phyloP scores from a whole-genome alignment of 768 basidiomycete genomes.

The Leccinum barrowsii region DNA sequence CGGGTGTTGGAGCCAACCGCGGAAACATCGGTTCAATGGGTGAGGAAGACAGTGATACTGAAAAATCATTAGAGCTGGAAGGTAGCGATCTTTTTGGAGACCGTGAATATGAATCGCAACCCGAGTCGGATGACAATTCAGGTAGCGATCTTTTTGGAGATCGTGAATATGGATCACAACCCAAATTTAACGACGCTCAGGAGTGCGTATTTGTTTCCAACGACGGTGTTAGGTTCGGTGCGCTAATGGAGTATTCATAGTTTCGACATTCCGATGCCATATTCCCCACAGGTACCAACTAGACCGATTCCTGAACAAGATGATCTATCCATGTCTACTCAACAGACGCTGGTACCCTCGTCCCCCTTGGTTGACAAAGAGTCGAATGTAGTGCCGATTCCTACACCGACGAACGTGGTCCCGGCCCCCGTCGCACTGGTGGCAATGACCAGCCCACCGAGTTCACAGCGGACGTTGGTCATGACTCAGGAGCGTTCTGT shows the following conservation, averaged over 20 bases:
- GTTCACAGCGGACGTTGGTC: constrained; percentile 11
- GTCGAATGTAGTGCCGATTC: neutral
- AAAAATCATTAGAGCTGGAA: constrained; percentile 9
- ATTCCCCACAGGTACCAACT: neutral
- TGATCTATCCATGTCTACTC: constrained; percentile 19
- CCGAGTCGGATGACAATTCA: neutral
- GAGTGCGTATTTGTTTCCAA: constrained; percentile 10
- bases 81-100: constrained; percentile 25
- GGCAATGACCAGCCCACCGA: neutral
- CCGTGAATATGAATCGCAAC: neutral
- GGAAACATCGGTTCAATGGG: neutral
- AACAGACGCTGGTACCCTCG: constrained; percentile 25
- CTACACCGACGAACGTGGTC: neutral
- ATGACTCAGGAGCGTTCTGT: neutral
- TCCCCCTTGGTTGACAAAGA: constrained; percentile 8
- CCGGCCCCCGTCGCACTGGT: neutral
- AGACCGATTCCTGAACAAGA: neutral
- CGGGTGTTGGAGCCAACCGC: neutral
- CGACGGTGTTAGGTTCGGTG: neutral
- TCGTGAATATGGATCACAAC: neutral
- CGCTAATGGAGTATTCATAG: constrained; percentile 8
- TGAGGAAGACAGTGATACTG: neutral
- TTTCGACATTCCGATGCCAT: neutral
- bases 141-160: constrained; percentile 25
- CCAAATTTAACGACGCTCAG: neutral